A percentile compares a stretch with the other conserved stretches of the same genome.
phyloP scores from a whole-genome alignment of 2,329 filamentous ascomycete species.

The Fusarium xylarioides region DNA sequence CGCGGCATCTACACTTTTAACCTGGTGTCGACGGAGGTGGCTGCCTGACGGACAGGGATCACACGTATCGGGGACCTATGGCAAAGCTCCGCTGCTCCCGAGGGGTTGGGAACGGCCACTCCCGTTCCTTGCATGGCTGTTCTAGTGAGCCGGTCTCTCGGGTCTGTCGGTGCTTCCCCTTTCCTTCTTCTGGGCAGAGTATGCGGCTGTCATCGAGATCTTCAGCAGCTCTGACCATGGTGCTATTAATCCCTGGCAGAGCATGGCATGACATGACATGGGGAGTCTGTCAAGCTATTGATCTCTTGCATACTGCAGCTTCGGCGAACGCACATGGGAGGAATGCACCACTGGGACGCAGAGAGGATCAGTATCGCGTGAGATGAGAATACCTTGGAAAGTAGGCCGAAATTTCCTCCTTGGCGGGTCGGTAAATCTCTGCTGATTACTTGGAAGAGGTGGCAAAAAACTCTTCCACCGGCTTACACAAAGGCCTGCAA shows the following conservation, averaged over 20 bases:
- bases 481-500: not conserved
- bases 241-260: not conserved
- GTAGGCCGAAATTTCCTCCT: not conserved
- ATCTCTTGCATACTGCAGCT: not conserved
- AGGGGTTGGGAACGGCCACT: constrained; percentile 12
- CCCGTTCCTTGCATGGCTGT: constrained; percentile 30
- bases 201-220: not conserved
- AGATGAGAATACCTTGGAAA: not conserved
- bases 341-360: not conserved
- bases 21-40: not conserved
- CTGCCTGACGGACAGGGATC: not conserved
- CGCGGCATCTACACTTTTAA: not conserved
- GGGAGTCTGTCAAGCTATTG: not conserved
- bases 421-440: not conserved
- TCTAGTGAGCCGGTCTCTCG: constrained; percentile 11
- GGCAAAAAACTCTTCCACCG: not conserved
- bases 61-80: not conserved
- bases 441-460: not conserved
- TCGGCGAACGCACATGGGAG: not conserved
- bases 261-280: not conserved
- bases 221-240: not conserved
- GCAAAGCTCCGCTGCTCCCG: not conserved
- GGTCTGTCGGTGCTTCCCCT: not conserved
- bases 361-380: not conserved
- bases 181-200: not conserved